phyloP scores from a whole-genome alignment of 2,329 filamentous ascomycete species.

The Biscogniauxia mediterranea region DNA sequence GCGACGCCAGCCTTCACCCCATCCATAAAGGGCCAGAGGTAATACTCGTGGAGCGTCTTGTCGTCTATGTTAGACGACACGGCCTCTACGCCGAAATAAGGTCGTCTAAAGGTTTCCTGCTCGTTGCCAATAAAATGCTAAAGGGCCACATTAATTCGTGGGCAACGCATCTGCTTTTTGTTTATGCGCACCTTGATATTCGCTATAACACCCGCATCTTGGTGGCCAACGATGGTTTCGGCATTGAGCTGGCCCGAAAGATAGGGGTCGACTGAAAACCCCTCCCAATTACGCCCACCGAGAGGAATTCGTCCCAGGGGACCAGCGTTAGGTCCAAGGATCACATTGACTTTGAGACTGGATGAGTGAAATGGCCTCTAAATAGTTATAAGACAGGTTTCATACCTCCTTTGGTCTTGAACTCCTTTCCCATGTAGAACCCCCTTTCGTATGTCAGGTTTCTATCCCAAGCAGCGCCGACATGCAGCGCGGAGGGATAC shows the following conservation, averaged over 20 bases:
- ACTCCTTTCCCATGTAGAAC: conserved; percentile 55
- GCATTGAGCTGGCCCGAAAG: conserved; percentile 68
- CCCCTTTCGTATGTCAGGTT: conserved; percentile 51
- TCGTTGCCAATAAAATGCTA: conserved; percentile 61
- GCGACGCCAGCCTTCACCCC: conserved; percentile 55
- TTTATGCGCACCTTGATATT: conserved; percentile 55
- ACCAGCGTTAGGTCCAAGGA: conserved; percentile 67
- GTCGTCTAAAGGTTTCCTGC: conserved; percentile 52
- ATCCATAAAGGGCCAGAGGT: conserved; percentile 66
- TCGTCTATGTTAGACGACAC: conserved; percentile 64
- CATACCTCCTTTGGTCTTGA: conserved; percentile 49
- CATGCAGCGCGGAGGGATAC: conserved; percentile 48
- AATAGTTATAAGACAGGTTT: not conserved
- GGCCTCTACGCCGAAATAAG: conserved; percentile 47
- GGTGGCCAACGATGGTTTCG: conserved; percentile 73
- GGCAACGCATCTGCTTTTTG: not conserved
- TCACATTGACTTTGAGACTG: conserved; percentile 45
- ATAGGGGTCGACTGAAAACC: conserved; percentile 64
- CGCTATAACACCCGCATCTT: conserved; percentile 76
- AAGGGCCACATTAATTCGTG: conserved; percentile 26
- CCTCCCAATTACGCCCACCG: conserved; percentile 70
- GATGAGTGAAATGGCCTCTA: conserved; percentile 6
- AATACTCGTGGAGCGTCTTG: conserved; percentile 62
- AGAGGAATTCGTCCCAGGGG: conserved; percentile 66
- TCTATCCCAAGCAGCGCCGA: conserved; percentile 53